phyloP scores from a whole-genome alignment of 2,329 filamentous ascomycete genomes.

The Penicillium italicum region DNA sequence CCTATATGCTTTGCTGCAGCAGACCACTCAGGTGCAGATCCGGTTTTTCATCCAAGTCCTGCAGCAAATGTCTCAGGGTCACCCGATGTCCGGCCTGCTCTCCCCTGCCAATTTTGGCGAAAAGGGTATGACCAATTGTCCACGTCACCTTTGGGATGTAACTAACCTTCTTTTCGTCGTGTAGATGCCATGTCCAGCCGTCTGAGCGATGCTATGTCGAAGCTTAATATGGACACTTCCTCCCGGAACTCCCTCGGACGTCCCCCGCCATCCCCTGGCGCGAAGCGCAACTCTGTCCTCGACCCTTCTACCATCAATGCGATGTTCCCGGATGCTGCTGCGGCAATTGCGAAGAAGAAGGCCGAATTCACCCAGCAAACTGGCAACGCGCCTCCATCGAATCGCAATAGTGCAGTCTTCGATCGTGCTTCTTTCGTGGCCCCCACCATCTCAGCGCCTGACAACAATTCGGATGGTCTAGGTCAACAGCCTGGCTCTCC shows the following conservation, averaged over 20 bases:
- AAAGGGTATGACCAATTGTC: conserved; percentile 63
- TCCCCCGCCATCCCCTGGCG: conserved; percentile 69
- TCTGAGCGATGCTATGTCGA: conserved; percentile 93
- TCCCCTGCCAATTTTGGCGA: conserved; percentile 91
- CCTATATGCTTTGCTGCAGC: conserved; percentile 89
- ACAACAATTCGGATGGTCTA: conserved; percentile 57
- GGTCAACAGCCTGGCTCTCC: conserved; percentile 70
- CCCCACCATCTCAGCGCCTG: conserved; percentile 69
- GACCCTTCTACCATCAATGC: conserved; percentile 92
- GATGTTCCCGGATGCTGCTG: conserved; percentile 98
- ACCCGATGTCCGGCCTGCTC: conserved; percentile 92
- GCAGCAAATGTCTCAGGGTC: conserved; percentile 97
- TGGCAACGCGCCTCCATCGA: conserved; percentile 82
- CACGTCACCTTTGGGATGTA: neutral
- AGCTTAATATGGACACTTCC: conserved; percentile 74
- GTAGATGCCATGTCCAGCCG: conserved; percentile 95
- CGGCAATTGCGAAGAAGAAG: conserved; percentile 97
- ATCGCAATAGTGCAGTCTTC: conserved; percentile 81
- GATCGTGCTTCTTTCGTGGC: conserved; percentile 70
- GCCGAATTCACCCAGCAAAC: conserved; percentile 96
- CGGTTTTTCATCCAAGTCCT: conserved; percentile 98
- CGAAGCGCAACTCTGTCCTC: conserved; percentile 91
- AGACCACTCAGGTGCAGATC: conserved; percentile 98
- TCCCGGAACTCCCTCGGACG: conserved; percentile 82
- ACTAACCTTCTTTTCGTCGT: conserved; percentile 11